phyloP scores from a whole-genome alignment of 2,329 filamentous ascomycete genomes.

The Trichoderma simmonsii region DNA sequence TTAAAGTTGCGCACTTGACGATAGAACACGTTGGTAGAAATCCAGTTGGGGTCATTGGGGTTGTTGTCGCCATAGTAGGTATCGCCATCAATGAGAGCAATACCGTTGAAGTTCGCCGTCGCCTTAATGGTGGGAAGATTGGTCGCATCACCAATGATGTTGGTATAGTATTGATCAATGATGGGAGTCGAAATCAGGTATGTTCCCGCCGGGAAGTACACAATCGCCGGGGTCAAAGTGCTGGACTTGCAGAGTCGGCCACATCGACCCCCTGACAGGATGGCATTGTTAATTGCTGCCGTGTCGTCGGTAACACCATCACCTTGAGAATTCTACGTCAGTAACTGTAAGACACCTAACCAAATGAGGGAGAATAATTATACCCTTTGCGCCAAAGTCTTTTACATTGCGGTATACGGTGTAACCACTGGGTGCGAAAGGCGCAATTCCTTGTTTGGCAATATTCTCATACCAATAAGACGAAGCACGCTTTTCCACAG shows the following conservation, averaged over 20 bases:
- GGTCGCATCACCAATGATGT: slow-evolving; percentile 44
- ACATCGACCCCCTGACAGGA: slow-evolving; percentile 37
- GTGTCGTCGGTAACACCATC: slow-evolving; percentile 47
- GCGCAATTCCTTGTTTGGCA: not conserved
- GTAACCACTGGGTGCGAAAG: slow-evolving; percentile 3
- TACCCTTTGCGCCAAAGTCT: slow-evolving; percentile 36
- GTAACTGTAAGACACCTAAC: not conserved
- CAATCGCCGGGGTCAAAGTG: slow-evolving; percentile 24
- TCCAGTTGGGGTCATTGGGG: not conserved
- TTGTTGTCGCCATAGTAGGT: slow-evolving; percentile 25
- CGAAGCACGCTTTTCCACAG: slow-evolving; percentile 4
- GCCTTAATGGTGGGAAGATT: slow-evolving; percentile 54
- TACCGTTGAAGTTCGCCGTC: slow-evolving; percentile 48
- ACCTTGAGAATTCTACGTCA: not conserved
- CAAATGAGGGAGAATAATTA: not conserved
- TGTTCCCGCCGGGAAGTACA: slow-evolving; percentile 43
- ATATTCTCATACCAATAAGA: slow-evolving; percentile 5
- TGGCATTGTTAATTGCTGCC: slow-evolving; percentile 49
- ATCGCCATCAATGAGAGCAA: slow-evolving; percentile 54
- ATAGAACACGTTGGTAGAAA: slow-evolving; percentile 56
- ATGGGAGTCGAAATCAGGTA: slow-evolving; percentile 57
- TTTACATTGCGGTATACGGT: slow-evolving; percentile 35
- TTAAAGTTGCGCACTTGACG: slow-evolving; percentile 64
- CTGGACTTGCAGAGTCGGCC: slow-evolving; percentile 32
- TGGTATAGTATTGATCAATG: slow-evolving; percentile 61